These are phyloP conservation scores for Bryum argenteum DNA, from an alignment of 225 moss, liverwort and hornwort genomes.

Conservation along the genomic window DNA sequence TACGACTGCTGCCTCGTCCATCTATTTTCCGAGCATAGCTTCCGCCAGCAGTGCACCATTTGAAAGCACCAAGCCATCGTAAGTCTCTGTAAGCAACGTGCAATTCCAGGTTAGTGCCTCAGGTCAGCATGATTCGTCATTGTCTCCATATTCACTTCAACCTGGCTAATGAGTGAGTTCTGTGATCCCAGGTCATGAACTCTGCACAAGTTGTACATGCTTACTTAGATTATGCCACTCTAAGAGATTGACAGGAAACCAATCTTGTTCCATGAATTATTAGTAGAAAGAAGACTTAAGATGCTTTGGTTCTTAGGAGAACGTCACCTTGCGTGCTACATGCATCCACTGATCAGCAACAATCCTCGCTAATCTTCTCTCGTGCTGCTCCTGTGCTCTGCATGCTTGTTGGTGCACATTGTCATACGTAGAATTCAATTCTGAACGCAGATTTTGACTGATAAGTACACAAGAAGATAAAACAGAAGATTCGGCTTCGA, in stretches of 20 bases:
- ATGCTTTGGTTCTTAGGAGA: background rate
- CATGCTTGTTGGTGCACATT: constrained; percentile 28
- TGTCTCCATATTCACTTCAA: background rate
- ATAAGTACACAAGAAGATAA: background rate
- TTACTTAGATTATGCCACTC: background rate
- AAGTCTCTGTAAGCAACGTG: constrained; percentile 45
- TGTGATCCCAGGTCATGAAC: background rate
- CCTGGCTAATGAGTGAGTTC: background rate
- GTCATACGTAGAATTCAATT: constrained; percentile 1
- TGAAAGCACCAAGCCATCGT: constrained; percentile 51
- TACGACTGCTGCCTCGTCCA: constrained; percentile 28
- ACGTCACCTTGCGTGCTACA: constrained; percentile 62
- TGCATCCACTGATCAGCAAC: constrained; percentile 88
- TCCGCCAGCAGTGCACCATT: constrained; percentile 52
- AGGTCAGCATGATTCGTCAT: background rate
- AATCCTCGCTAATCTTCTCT: constrained; percentile 76
- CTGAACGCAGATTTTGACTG: background rate
- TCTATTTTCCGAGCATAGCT: constrained; percentile 41
- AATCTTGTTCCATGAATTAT: background rate
- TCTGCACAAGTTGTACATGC: background rate
- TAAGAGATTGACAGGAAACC: background rate
- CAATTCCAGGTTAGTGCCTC: background rate
- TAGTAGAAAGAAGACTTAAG: background rate
- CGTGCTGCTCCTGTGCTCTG: constrained; percentile 65
- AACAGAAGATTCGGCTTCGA: background rate